Evolutionary conservation across 768 basidiomycete species (phyloP).

Genomic region (Boletus tomentosulus): DNA sequence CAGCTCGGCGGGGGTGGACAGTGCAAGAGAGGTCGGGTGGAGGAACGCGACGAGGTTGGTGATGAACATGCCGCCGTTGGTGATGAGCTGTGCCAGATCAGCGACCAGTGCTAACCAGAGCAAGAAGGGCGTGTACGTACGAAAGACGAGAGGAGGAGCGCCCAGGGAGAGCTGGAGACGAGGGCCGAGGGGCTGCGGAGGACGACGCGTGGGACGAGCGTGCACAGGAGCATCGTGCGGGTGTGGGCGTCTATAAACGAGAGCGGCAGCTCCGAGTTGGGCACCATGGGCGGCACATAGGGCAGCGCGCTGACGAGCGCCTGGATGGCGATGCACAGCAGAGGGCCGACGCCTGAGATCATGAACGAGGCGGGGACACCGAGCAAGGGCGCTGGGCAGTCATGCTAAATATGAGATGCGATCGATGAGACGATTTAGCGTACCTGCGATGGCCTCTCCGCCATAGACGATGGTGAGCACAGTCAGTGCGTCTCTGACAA

Average conservation of each 20-base stretch:
- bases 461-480: conserved; percentile 71
- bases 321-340: conserved; percentile 59
- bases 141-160: conserved; percentile 68
- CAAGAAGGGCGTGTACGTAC: conserved; percentile 36
- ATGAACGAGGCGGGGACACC: conserved; percentile 75
- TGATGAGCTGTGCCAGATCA: conserved; percentile 44
- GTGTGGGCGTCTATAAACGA: conserved; percentile 74
- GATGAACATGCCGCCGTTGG: conserved; percentile 81
- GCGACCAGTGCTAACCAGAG: background rate
- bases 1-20: conserved; percentile 79
- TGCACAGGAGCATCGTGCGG: conserved; percentile 74
- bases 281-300: conserved; percentile 38
- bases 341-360: conserved; percentile 61
- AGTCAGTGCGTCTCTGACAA: conserved; percentile 52
- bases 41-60: conserved; percentile 72
- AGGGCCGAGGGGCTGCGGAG: conserved; percentile 44
- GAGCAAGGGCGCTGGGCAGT: conserved; percentile 52
- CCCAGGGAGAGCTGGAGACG: conserved; percentile 68
- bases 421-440: conserved; percentile 18
- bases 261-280: conserved; percentile 64
- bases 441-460: conserved; percentile 69
- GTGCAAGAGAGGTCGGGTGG: conserved; percentile 60
- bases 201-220: conserved; percentile 69
- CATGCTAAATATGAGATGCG: background rate
- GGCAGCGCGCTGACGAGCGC: conserved; percentile 62